Conservation (phyloP, 768 basidiomycete species). For the Lanmaoa rubissima region DNA sequence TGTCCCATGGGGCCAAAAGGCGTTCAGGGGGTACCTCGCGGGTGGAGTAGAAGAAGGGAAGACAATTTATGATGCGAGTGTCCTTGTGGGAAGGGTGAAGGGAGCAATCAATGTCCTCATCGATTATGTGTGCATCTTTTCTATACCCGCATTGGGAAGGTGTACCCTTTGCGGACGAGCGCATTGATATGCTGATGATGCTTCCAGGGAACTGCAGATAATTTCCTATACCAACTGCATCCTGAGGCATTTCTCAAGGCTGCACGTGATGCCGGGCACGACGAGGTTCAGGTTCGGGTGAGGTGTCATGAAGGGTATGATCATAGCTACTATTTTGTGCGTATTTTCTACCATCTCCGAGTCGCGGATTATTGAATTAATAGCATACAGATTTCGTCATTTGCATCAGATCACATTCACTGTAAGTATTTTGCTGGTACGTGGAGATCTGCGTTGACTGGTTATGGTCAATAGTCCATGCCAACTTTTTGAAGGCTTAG, state of each 20-base stretch:
- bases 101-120: conserved; percentile 76
- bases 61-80: conserved; percentile 77
- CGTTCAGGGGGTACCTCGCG: conserved; percentile 81
- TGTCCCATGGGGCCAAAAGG: conserved; percentile 90
- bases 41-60: conserved; percentile 77
- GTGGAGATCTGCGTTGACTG: conserved; percentile 10
- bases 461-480: conserved; percentile 60
- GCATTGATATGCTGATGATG: background rate
- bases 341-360: conserved; percentile 1
- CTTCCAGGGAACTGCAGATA: conserved; percentile 70
- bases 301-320: conserved; percentile 83
- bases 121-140: conserved; percentile 65
- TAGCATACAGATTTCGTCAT: conserved; percentile 73
- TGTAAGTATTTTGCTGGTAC: conserved; percentile 49
- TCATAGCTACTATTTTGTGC: conserved; percentile 87
- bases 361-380: background rate
- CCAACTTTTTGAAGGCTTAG: conserved; percentile 78
- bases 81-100: conserved; percentile 62
- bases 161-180: background rate
- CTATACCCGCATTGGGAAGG: background rate
- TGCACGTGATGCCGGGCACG: conserved; percentile 69
- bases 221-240: conserved; percentile 84
- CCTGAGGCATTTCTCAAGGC: conserved; percentile 87
- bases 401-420: conserved; percentile 84
- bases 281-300: conserved; percentile 74